Percentiles rank a stretch among this genome's conserved stretches.
Evolutionary conservation across 2,329 filamentous ascomycete genomes (phyloP).

Genomic region (Calonectria multiphialidica): DNA sequence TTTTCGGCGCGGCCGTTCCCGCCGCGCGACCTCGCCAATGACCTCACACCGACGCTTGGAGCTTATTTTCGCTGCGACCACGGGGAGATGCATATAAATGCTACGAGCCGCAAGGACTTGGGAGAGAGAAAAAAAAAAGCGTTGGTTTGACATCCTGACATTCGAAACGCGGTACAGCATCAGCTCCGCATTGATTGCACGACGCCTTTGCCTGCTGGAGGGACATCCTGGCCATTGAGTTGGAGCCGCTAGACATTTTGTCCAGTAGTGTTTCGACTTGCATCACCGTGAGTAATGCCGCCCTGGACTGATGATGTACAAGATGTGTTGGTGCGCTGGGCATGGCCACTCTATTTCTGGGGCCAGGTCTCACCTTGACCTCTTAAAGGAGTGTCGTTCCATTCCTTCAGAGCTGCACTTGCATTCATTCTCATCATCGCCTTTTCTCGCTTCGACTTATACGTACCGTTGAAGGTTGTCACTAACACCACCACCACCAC

Average conservation of each 20-base stretch:
- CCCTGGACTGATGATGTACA: not conserved
- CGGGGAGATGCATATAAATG: constrained; percentile 5
- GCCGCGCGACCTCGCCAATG: not conserved
- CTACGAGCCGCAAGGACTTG: not conserved
- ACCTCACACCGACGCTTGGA: constrained; percentile 7
- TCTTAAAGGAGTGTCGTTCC: not conserved
- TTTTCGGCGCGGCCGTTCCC: constrained; percentile 1
- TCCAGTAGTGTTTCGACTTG: not conserved
- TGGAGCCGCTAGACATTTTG: constrained; percentile 2
- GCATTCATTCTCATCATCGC: not conserved
- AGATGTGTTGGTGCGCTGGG: not conserved
- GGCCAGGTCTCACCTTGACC: not conserved
- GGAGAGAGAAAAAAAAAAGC: no score
- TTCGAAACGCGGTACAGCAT: not conserved
- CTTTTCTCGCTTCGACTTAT: not conserved
- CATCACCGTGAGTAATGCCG: constrained; percentile 12
- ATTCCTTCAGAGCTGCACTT: not conserved
- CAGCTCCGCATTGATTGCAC: constrained; percentile 5
- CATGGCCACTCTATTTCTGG: not conserved
- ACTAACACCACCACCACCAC: not conserved
- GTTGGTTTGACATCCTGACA: not conserved
- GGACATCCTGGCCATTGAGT: not conserved
- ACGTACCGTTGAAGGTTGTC: not conserved
- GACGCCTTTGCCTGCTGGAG: not conserved
- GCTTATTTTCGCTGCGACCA: not conserved